phyloP scores from a whole-genome alignment of 2,329 filamentous ascomycete genomes.

The Botrytis fabae region DNA sequence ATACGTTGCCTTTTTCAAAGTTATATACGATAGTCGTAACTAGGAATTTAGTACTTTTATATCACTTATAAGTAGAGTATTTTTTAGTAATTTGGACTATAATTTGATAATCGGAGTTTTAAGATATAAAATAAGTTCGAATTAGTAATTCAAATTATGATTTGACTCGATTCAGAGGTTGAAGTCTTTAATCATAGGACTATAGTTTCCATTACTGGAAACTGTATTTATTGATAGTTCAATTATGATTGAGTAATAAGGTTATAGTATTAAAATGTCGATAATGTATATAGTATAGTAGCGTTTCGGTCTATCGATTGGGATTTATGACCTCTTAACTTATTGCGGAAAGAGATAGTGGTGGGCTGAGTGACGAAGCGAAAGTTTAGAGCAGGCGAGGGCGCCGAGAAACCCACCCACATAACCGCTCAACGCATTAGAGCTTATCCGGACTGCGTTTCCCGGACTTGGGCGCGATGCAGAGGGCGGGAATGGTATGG shows the following conservation, averaged over 20 bases:
- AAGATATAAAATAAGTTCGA: not conserved
- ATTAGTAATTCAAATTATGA: not conserved
- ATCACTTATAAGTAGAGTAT: not conserved
- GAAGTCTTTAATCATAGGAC: not conserved
- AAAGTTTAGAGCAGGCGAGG: too few species aligned
- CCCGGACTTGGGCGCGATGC: not conserved
- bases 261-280: not conserved
- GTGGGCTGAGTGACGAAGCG: too few species aligned
- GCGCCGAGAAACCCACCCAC: too few species aligned
- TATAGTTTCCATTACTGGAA: not conserved
- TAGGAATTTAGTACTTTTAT: not conserved
- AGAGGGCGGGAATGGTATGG: not conserved
- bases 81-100: not conserved
- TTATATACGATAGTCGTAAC: not conserved
- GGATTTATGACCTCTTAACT: not conserved
- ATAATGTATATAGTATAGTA: not conserved
- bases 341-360: too few species aligned
- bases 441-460: too few species aligned
- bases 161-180: not conserved
- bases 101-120: not conserved
- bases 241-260: not conserved
- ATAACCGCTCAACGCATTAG: too few species aligned
- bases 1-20: not conserved
- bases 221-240: not conserved
- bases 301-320: not conserved